Conservation (phyloP, 192 early-diverging fungal species). For the Podila epigama region DNA sequence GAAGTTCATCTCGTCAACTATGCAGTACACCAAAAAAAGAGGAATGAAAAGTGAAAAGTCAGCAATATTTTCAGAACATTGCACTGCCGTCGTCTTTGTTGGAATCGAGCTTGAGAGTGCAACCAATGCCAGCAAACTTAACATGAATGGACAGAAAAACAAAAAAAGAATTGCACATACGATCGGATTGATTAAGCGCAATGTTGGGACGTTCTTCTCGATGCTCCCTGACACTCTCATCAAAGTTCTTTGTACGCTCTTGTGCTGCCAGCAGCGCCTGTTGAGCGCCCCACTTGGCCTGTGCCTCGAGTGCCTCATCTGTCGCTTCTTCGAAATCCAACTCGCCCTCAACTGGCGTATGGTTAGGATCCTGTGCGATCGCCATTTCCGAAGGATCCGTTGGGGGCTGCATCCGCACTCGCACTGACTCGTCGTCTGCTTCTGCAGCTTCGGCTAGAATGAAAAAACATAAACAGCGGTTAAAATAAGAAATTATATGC, state of each 20-base stretch:
- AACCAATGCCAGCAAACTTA: too few relatives aligned
- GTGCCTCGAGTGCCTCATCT: conserved; percentile 71
- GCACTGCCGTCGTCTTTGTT: too few relatives aligned
- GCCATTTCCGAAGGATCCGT: conserved; percentile 11
- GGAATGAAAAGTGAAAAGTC: neutral
- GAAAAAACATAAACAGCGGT: neutral
- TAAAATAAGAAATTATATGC: too few relatives aligned
- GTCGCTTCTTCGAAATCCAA: conserved; percentile 59
- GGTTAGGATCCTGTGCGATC: conserved; percentile 38
- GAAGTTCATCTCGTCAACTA: conserved; percentile 87
- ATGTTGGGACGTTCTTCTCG: conserved; percentile 46
- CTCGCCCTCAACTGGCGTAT: conserved; percentile 42
- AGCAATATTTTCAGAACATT: neutral
- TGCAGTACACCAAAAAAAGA: neutral
- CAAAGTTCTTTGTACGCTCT: conserved; percentile 73
- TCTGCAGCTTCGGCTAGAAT: conserved; percentile 28
- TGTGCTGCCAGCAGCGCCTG: conserved; percentile 78
- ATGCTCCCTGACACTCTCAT: conserved; percentile 54
- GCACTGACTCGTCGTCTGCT: conserved; percentile 27
- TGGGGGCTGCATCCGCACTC: conserved; percentile 24
- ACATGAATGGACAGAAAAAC: too few relatives aligned
- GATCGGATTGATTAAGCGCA: conserved; percentile 51
- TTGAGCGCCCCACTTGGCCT: conserved; percentile 77
- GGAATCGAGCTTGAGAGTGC: too few relatives aligned
- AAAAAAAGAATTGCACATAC: too few relatives aligned